These are phyloP conservation scores for Fraxinus angustifolia DNA, from an alignment of 305 asterid genomes.

Conservation along the genomic window DNA sequence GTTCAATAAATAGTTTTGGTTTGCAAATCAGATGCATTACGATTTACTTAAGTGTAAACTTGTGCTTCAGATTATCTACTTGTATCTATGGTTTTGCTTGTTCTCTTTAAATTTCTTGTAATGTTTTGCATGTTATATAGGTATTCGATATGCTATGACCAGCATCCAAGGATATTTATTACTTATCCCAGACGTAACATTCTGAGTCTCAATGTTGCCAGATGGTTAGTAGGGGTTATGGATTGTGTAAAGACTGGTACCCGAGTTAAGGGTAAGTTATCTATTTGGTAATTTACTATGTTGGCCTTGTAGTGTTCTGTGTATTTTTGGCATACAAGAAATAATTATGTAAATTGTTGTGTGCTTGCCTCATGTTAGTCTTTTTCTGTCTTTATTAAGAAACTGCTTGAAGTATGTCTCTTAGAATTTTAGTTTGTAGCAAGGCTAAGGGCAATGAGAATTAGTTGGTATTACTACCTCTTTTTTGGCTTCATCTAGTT, in stretches of 20 bases:
- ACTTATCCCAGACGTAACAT: background rate
- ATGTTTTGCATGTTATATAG: background rate
- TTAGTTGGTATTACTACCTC: background rate
- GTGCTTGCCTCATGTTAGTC: background rate
- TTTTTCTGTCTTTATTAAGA: background rate
- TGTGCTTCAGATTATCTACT: background rate
- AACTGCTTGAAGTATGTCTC: background rate
- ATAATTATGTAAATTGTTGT: background rate
- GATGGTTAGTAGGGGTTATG: conserved; percentile 9
- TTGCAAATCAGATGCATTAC: background rate
- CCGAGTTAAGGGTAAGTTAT: conserved; percentile 4
- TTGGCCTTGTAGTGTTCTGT: background rate
- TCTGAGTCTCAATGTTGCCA: conserved; percentile 4
- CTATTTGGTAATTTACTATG: background rate
- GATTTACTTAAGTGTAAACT: background rate
- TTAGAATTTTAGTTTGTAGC: background rate
- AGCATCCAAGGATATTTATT: background rate
- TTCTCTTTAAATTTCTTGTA: background rate
- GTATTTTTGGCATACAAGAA: background rate
- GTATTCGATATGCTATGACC: background rate
- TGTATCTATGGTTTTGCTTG: background rate
- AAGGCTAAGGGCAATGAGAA: background rate
- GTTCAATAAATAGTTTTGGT: background rate
- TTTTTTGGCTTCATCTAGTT: background rate
- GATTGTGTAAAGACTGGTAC: conserved; percentile 5